These are phyloP conservation scores for Myxozyma neotropica DNA, from an alignment of 805 yeast species.

Conservation along the genomic window DNA sequence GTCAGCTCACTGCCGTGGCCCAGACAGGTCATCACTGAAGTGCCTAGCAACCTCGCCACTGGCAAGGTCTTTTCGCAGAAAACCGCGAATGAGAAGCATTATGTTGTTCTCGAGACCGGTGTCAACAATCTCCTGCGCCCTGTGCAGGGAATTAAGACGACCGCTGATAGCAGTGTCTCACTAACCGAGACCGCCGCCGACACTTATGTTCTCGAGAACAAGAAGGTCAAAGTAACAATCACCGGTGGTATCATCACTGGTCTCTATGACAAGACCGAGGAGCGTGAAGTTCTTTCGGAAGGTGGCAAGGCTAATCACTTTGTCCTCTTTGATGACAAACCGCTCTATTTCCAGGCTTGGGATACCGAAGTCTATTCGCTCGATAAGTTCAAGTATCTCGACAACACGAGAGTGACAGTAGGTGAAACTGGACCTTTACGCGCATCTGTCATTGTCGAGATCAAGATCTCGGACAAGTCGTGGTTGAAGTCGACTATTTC, in stretches of 20 bases:
- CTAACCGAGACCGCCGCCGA: constrained; percentile 49
- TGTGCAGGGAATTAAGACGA: constrained; percentile 16
- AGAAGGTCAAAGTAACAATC: constrained; percentile 59
- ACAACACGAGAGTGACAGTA: constrained; percentile 46
- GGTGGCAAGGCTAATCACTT: constrained; percentile 77
- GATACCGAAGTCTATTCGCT: constrained; percentile 91
- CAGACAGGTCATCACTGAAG: constrained; percentile 22
- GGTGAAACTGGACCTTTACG: constrained; percentile 58
- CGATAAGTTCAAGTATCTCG: constrained; percentile 63
- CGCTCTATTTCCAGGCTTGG: constrained; percentile 94
- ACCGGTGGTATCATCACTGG: constrained; percentile 65
- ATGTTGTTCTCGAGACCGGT: constrained; percentile 27
- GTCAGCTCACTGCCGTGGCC: constrained; percentile 37
- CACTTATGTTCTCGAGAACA: constrained; percentile 59
- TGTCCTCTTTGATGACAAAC: constrained; percentile 84
- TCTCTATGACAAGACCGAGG: constrained; percentile 59
- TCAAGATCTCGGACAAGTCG: constrained; percentile 60
- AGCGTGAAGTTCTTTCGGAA: constrained; percentile 69
- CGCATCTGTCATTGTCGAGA: constrained; percentile 63
- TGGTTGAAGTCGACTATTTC: constrained; percentile 69
- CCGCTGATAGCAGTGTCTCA: constrained; percentile 43
- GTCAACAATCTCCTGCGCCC: constrained; percentile 27
- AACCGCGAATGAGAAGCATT: constrained; percentile 18
- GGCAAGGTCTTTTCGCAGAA: constrained; percentile 15
- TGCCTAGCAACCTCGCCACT: constrained; percentile 9